These are phyloP conservation scores for Rhododendron simsii DNA, from an alignment of 148 eudicot species.

Conservation along the genomic window DNA sequence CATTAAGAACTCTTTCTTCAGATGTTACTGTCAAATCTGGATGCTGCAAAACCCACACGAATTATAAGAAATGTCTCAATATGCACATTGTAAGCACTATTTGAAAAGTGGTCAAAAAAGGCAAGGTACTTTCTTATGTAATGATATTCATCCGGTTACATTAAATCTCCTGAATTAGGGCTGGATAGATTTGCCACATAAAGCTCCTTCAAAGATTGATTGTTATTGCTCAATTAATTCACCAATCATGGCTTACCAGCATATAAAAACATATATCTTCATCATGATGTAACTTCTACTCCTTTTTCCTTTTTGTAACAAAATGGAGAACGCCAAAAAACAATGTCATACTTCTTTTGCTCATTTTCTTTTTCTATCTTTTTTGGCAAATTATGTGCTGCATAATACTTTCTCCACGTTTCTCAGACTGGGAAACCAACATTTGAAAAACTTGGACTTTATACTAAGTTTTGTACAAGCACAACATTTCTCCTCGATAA, in stretches of 20 bases:
- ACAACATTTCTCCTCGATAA: slow-evolving; percentile 20
- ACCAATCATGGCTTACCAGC: not conserved
- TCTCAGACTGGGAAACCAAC: not conserved
- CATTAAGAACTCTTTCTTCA: slow-evolving; percentile 87
- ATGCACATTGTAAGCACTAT: not conserved
- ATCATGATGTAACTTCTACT: not conserved
- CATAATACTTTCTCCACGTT: not conserved
- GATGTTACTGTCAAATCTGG: slow-evolving; percentile 88
- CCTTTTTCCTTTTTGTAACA: not conserved
- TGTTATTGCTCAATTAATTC: not conserved
- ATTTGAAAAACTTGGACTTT: not conserved
- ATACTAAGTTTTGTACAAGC: slow-evolving; percentile 5
- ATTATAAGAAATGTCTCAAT: slow-evolving; percentile 13
- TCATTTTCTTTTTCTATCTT: not conserved
- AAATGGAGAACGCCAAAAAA: not conserved
- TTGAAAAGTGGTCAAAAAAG: not conserved
- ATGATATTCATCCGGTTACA: not conserved
- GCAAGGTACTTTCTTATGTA: not conserved
- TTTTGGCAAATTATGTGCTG: not conserved
- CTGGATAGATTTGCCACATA: not conserved
- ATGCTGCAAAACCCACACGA: slow-evolving; percentile 66
- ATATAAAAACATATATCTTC: not conserved
- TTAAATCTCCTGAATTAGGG: not conserved
- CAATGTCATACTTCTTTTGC: not conserved
- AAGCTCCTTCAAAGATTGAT: not conserved